Evolutionary conservation across 176 grass and related monocot genomes (phyloP).

Genomic region (Oryza punctata): DNA sequence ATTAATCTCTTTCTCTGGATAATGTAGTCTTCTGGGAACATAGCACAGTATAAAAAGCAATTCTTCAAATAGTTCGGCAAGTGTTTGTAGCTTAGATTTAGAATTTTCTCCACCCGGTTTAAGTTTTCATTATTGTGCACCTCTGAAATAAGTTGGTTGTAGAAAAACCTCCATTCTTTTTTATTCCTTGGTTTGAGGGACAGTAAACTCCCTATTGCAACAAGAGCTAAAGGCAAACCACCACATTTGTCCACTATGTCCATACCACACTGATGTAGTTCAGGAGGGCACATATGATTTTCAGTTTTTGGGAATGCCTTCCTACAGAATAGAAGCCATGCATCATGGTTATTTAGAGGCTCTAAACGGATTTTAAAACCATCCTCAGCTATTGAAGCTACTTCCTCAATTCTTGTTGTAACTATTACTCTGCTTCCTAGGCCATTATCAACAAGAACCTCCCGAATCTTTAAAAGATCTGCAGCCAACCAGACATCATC

Average conservation of each 20-base stretch:
- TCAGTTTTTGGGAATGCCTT: not conserved
- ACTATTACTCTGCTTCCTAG: not conserved
- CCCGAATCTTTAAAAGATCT: no score
- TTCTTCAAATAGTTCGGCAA: no score
- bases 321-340: not conserved
- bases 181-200: not conserved
- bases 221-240: not conserved
- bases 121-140: not conserved
- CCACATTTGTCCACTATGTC: not conserved
- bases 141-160: not conserved
- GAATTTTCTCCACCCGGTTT: no score
- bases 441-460: not conserved
- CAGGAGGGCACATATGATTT: not conserved
- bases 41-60: not conserved
- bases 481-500: constrained; percentile 43
- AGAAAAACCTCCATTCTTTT: not conserved
- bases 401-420: not conserved
- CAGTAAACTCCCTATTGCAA: not conserved
- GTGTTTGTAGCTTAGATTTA: no score
- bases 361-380: not conserved
- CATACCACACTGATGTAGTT: no score
- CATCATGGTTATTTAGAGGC: not conserved
- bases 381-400: not conserved
- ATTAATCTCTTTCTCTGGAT: not conserved
- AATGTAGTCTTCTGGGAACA: not conserved